Conservation (phyloP, 768 basidiomycete species). For the Phanerodontia chrysosporium region DNA sequence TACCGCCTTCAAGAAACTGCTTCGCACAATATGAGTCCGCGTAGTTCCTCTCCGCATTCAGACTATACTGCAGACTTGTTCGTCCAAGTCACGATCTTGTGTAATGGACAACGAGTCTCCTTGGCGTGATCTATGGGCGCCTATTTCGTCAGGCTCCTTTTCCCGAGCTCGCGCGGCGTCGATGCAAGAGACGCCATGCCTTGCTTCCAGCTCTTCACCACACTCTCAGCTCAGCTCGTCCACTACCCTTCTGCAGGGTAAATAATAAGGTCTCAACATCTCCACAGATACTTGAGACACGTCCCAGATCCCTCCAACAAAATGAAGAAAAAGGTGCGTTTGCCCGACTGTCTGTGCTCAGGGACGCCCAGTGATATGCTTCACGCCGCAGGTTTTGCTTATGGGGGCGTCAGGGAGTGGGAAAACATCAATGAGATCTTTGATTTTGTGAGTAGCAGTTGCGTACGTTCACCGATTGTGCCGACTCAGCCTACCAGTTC, state of each 20-base stretch:
- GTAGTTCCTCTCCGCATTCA: no score
- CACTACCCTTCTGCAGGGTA: conserved; percentile 7
- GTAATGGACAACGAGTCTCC: no score
- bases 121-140: neutral
- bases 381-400: conserved; percentile 68
- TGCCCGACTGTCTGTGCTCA: no score
- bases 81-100: no score
- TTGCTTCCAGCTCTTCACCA: conserved; percentile 10
- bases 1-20: no score
- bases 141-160: neutral
- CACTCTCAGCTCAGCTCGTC: conserved; percentile 10
- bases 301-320: neutral
- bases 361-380: neutral
- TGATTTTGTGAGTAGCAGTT: conserved; percentile 80
- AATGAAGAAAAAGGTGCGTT: conserved; percentile 34
- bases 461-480: neutral
- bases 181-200: conserved; percentile 2
- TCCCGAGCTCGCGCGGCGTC: neutral
- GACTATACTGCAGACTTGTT: no score
- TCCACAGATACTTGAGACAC: neutral
- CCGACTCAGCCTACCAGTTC: conserved; percentile 49
- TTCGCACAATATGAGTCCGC: no score
- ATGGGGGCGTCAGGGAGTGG: conserved; percentile 97
- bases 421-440: conserved; percentile 97
- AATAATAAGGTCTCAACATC: neutral